Conservation (phyloP, 2,329 filamentous ascomycete genomes). For the Aspergillus pseudonomiae region DNA sequence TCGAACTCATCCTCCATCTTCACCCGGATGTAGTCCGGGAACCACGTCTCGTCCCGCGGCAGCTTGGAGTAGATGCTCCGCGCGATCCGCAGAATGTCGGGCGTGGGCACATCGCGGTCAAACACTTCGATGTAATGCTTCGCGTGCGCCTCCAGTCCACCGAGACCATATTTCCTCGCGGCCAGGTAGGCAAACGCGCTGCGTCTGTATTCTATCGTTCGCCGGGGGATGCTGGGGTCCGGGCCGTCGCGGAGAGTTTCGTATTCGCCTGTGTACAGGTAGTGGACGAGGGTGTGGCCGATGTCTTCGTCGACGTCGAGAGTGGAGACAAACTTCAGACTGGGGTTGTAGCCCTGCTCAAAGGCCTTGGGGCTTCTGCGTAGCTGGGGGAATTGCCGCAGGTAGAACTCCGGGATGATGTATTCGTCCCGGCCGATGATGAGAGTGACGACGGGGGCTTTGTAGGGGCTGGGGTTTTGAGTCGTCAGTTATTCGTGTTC, state of each 20-base stretch:
- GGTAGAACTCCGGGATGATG: constrained; percentile 6
- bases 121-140: constrained; percentile 8
- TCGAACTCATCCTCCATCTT: constrained; percentile 7
- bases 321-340: neutral
- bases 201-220: neutral
- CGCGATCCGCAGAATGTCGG: neutral
- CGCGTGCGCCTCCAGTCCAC: neutral
- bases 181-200: constrained; percentile 1
- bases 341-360: neutral
- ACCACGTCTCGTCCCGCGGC: constrained; percentile 7
- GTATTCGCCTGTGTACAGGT: constrained; percentile 10
- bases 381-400: constrained; percentile 2
- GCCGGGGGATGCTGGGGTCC: neutral
- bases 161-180: neutral
- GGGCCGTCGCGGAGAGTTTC: neutral
- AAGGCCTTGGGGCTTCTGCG: neutral
- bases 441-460: neutral
- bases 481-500: neutral
- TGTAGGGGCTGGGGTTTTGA: constrained; percentile 4
- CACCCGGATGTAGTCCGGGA: neutral
- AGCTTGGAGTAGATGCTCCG: constrained; percentile 2
- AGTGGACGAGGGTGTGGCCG: constrained; percentile 11
- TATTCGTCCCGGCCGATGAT: neutral
- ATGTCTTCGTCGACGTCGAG: constrained; percentile 4
- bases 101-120: neutral